Evolutionary conservation across 2,329 filamentous ascomycete genomes (phyloP).

Genomic region (Fusarium denticulatum): DNA sequence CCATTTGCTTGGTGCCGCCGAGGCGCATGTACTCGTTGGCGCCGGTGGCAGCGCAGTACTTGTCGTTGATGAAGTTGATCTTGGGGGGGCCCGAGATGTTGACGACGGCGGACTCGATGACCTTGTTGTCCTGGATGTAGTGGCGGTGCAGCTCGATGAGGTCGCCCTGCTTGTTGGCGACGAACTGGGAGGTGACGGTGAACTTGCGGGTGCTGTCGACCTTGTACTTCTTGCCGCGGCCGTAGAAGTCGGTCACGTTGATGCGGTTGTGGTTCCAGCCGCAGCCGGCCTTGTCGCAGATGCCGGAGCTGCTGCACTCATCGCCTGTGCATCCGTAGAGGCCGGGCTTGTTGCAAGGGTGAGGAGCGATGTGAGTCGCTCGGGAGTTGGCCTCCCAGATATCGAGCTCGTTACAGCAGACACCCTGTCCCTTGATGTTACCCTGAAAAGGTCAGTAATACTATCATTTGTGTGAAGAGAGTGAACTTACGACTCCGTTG

Average conservation of each 20-base stretch:
- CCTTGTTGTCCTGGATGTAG: constrained; percentile 52
- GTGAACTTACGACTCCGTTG: constrained; percentile 55
- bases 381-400: constrained; percentile 64
- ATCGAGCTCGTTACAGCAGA: constrained; percentile 66
- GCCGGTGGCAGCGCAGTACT: constrained; percentile 48
- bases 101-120: constrained; percentile 34
- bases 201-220: constrained; percentile 53
- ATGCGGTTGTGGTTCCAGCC: constrained; percentile 55
- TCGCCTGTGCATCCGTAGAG: constrained; percentile 57
- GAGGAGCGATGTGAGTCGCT: constrained; percentile 58
- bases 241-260: constrained; percentile 47
- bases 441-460: constrained; percentile 13
- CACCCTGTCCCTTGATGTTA: constrained; percentile 41
- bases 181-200: constrained; percentile 63
- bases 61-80: constrained; percentile 50
- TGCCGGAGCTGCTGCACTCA: constrained; percentile 51
- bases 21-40: constrained; percentile 48
- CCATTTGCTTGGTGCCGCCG: constrained; percentile 57
- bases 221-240: constrained; percentile 40
- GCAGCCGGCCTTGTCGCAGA: constrained; percentile 58
- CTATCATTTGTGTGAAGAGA: accelerated
- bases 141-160: constrained; percentile 61
- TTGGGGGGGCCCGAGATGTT: constrained; percentile 43
- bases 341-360: constrained; percentile 57
- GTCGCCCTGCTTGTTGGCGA: constrained; percentile 50